Conservation (phyloP, 1,284 basidiomycete species). For the Grifola frondosa region DNA sequence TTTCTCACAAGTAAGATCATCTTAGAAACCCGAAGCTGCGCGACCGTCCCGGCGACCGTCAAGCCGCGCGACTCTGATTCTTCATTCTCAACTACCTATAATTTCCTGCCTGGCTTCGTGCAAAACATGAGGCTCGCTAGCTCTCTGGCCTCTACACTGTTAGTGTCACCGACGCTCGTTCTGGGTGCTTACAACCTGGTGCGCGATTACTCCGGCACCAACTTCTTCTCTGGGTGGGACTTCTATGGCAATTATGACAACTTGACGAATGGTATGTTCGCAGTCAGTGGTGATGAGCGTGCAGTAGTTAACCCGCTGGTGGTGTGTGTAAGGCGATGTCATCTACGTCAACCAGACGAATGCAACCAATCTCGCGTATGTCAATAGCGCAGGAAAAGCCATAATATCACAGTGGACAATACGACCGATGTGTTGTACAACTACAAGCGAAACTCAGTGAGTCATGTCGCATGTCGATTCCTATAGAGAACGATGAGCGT, state of each 20-base stretch:
- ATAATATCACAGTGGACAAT: constrained; percentile 65
- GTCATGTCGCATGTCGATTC: too few species aligned
- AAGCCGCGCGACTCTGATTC: too few species aligned
- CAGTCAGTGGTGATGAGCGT: not conserved
- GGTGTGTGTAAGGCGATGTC: constrained; percentile 53
- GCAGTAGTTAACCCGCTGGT: not conserved
- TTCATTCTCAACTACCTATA: not conserved
- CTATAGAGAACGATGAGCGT: too few species aligned
- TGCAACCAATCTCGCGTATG: constrained; percentile 54
- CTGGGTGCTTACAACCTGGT: constrained; percentile 25
- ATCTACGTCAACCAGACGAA: constrained; percentile 45
- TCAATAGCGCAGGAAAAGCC: constrained; percentile 50
- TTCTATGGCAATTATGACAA: constrained; percentile 57
- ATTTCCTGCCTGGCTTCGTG: not conserved
- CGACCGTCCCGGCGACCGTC: too few species aligned
- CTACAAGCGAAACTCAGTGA: constrained; percentile 56
- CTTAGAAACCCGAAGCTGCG: too few species aligned
- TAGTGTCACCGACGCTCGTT: constrained; percentile 5
- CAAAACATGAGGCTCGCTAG: constrained; percentile 6
- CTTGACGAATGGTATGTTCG: constrained; percentile 36
- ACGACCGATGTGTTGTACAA: constrained; percentile 48
- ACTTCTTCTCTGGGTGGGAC: constrained; percentile 54
- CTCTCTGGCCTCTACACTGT: constrained; percentile 4
- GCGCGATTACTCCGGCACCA: constrained; percentile 41
- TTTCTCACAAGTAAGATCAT: too few species aligned